Base-by-base conservation (phyloP, 2,329 filamentous ascomycete genomes). In the Aspergillus pseudoviridinutans region DNA sequence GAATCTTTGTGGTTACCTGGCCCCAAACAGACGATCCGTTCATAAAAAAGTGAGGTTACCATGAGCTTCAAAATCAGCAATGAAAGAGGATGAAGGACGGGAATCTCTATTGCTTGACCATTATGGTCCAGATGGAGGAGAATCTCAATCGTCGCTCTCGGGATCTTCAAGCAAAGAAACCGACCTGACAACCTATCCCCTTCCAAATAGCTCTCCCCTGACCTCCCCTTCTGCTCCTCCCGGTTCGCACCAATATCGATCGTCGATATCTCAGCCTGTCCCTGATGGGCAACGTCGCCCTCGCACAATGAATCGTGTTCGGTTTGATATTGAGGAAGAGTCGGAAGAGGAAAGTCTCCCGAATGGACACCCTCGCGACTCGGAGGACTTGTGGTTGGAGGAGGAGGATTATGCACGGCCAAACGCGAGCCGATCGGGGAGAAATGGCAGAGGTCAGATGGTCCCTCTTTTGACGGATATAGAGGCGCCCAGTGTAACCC, bases 381-480 rank as follows among this genome's bases (percentile, higher is more conserved):
- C 66, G 28, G 68, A 71, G 32, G 67, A 74, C 50, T 63, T 62
- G 52, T 85, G 73, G 79, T 67, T 82, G 4, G 82, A 87, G 29
- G 84, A 85, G 44, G 84, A 87, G 61, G 85, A 88, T 67, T 87
- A 84, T 64, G 70, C 86, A 67, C 71, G 76, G 41, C 73, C 74
- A 27, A 74, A 80, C 53, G 66, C 67, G 53, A 65, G 65, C 27
- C 71, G 75, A 46, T 65, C 68, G 35, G 64, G 71, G 54, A 66
- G 75, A 53, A 74, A 78, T 50, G 71, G 75, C 51, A 69, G 67
- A 54, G 78, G 78, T 25, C 84, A 85, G 64, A 74, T 81, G 58
- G 78, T 84, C 58, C 91, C 91, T 55, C 82, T 96, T 53, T 81
- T 96, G 61, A 94, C 90, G 7, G 86, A 87, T 61, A 91, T 95